Base-by-base conservation (phyloP, 805 yeast genomes). In the Sugiyamaella qingdaonensis region DNA sequence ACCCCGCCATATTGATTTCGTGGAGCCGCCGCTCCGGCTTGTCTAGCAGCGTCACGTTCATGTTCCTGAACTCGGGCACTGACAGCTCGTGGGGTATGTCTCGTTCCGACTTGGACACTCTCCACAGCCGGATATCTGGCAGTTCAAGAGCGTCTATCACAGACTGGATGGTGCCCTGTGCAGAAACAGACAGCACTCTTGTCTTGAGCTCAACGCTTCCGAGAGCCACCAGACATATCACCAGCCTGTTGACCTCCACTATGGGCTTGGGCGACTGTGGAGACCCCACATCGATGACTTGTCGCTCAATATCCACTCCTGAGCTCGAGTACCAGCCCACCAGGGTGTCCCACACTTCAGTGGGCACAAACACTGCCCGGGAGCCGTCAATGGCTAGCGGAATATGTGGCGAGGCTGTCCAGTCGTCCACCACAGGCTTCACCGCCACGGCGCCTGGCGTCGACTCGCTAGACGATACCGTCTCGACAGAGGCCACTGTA, bases 81-180 rank as follows among this genome's bases (percentile, higher is more conserved):
- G 48, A 45, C 19, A 39, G 21, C 24, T 39, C 43, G 3, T 39
- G 19, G 43, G 43, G 43, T 3, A 39, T 11, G 39, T 34, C 39
- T 19, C 43, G 14, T 9, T 39, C 43, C 5, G 16, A 21, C 13
- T 39, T 39, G 21, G 43, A 16, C 4, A 45, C 29, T 33, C 48
- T 45, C 48, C 48, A 45, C 19, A 45, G 48, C 13, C 48, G 48
- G 24, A 45, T 45, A 16, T 31, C 32, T n/a, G 27, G 27, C 11
- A 45, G 14, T n/a, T 31, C 33, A 8, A 45, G 9, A 16, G 48
- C 33, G 19, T 45, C 48, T 11, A 45, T 16, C 4, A 45, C 16
- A 8, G 37, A n/a, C 24, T 45, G 48, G 11, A 45, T 31, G 19
- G 48, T 10, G n/a, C 32, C 48, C 16, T 18, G 13, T 8, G 48